These are phyloP conservation scores for Syncephalis plumigaleata DNA, from an alignment of 371 early-diverging fungal species.

Conservation along the genomic window DNA sequence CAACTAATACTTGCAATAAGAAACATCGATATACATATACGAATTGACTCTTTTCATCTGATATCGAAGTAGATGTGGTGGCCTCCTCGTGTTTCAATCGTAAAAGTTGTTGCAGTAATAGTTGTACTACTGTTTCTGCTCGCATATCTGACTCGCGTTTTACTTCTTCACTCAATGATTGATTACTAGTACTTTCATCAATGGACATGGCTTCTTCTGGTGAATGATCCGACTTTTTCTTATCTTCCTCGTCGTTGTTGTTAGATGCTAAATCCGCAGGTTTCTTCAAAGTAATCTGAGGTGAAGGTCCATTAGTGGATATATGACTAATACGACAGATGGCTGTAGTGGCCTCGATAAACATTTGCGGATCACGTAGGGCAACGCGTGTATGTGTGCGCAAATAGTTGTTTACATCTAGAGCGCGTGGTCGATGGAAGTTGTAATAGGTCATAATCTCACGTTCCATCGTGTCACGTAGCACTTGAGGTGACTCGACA, in stretches of 20 bases:
- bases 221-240: no score
- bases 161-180: no score
- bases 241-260: slow-evolving; percentile 2
- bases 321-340: slow-evolving; percentile 44
- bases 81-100: no score
- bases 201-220: slow-evolving; percentile 10
- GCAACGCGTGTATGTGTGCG: slow-evolving; percentile 53
- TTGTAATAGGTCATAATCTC: slow-evolving; percentile 59
- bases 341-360: slow-evolving; percentile 42
- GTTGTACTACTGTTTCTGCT: no score
- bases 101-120: no score
- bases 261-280: slow-evolving; percentile 6
- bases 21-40: slow-evolving; percentile 56
- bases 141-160: no score
- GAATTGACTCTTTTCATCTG: no score
- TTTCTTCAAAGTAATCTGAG: slow-evolving; percentile 25
- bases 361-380: slow-evolving; percentile 51
- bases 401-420: slow-evolving; percentile 54
- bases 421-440: slow-evolving; percentile 42
- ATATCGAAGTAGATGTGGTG: no score
- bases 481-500: slow-evolving; percentile 47
- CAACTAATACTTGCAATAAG: slow-evolving; percentile 69
- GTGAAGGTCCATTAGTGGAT: slow-evolving; percentile 28
- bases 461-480: slow-evolving; percentile 52
- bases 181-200: slow-evolving; percentile 1